A percentile compares a stretch with the other conserved stretches of the same genome.
phyloP scores from a whole-genome alignment of 1,139 yeast species.

The Saccharomyces hybrid region DNA sequence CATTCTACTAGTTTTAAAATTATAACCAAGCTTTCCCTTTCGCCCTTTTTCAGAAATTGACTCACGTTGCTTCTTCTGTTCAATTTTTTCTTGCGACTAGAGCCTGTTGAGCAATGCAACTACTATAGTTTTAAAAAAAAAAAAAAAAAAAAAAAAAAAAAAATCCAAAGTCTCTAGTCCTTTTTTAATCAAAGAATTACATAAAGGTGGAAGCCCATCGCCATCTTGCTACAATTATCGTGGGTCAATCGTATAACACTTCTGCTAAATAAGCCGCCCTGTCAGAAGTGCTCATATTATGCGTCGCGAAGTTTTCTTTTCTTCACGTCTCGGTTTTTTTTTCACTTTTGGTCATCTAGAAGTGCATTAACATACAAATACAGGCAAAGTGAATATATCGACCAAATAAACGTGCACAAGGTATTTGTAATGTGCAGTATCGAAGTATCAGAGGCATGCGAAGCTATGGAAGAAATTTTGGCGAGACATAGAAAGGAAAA shows the following conservation, averaged over 20 bases:
- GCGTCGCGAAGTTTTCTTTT: background rate
- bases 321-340: background rate
- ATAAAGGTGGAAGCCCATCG: background rate
- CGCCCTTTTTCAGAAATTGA: too few species aligned
- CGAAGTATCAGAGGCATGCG: background rate
- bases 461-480: slow-evolving; percentile 42
- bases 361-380: background rate
- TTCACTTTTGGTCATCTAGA: background rate
- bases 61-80: too few species aligned
- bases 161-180: too few species aligned
- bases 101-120: too few species aligned
- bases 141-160: too few species aligned
- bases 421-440: background rate
- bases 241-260: background rate
- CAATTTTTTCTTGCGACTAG: too few species aligned
- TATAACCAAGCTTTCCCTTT: too few species aligned
- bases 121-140: too few species aligned
- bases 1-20: too few species aligned
- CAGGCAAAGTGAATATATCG: background rate
- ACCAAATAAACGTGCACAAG: background rate
- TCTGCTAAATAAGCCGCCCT: background rate
- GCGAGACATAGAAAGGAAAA: slow-evolving; percentile 63
- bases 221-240: background rate
- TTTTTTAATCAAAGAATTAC: background rate
- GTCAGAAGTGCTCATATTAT: background rate